phyloP scores from a whole-genome alignment of 441 rosid genomes.

The Pelargonium australe region DNA sequence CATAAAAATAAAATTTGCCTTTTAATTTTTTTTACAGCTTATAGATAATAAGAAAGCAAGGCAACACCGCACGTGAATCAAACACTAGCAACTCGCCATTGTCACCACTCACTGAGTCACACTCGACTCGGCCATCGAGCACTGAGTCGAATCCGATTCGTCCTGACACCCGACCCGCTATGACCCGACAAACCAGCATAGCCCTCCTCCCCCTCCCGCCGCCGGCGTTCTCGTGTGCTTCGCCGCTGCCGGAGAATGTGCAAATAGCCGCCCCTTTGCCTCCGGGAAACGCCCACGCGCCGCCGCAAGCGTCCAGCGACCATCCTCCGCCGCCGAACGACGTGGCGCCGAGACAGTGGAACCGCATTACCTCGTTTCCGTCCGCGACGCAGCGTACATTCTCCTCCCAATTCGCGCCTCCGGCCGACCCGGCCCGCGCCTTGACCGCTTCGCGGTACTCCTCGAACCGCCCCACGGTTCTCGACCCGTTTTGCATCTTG shows the following conservation, averaged over 20 bases:
- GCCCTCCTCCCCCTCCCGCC: constrained; percentile 81
- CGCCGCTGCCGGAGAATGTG: constrained; percentile 68
- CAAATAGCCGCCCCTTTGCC: constrained; percentile 59
- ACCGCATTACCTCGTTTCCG: constrained; percentile 95
- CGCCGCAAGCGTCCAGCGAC: constrained; percentile 28
- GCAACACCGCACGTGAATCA: constrained; percentile 76
- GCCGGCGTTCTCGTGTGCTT: constrained; percentile 74
- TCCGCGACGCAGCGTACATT: constrained; percentile 78
- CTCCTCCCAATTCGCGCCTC: constrained; percentile 46
- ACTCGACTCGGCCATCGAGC: constrained; percentile 43
- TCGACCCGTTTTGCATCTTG: constrained; percentile 75
- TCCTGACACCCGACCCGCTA: constrained; percentile 77
- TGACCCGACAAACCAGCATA: constrained; percentile 77
- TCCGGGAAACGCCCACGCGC: constrained; percentile 52
- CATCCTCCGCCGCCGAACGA: constrained; percentile 25
- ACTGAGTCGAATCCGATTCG: constrained; percentile 38
- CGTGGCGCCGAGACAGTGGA: constrained; percentile 65
- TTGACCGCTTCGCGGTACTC: constrained; percentile 76
- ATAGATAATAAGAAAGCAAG: constrained; percentile 88
- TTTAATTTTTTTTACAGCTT: constrained; percentile 48
- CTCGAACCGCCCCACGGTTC: constrained; percentile 66
- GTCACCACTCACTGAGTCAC: constrained; percentile 76
- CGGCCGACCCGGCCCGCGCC: constrained; percentile 37
- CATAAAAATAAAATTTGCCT: constrained; percentile 1
- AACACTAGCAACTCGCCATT: constrained; percentile 82